These are phyloP conservation scores for Leccinum pellstonianum DNA, from an alignment of 768 basidiomycete genomes.

Conservation along the genomic window DNA sequence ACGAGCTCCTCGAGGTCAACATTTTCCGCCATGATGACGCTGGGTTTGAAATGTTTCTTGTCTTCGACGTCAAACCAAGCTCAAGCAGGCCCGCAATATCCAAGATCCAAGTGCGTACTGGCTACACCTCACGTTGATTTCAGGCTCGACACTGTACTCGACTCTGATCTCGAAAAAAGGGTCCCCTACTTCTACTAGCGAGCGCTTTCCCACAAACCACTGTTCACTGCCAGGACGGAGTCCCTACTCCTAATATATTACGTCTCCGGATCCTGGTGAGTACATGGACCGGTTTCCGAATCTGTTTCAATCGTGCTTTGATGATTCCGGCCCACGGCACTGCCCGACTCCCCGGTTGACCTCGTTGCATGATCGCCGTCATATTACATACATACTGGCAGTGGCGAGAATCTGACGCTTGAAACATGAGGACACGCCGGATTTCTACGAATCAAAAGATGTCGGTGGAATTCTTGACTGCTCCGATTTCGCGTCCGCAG, in stretches of 20 bases:
- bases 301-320: background rate
- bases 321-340: background rate
- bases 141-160: no score
- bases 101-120: no score
- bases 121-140: no score
- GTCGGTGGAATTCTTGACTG: background rate
- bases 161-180: no score
- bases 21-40: no score
- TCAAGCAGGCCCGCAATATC: no score
- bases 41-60: no score
- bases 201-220: no score
- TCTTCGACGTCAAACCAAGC: no score
- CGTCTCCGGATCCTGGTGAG: background rate
- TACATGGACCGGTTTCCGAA: background rate
- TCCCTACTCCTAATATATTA: background rate
- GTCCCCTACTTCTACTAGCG: no score
- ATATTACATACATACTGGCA: background rate
- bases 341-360: background rate
- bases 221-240: background rate
- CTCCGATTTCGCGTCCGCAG: background rate
- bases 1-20: conserved; percentile 51
- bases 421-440: background rate
- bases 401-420: background rate
- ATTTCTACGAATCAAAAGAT: background rate
- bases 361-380: background rate